A percentile compares a stretch with the other conserved stretches of the same genome.
These are phyloP conservation scores for Yamadazyma paraphyllophila DNA, from an alignment of 805 yeast genomes.

Conservation along the genomic window DNA sequence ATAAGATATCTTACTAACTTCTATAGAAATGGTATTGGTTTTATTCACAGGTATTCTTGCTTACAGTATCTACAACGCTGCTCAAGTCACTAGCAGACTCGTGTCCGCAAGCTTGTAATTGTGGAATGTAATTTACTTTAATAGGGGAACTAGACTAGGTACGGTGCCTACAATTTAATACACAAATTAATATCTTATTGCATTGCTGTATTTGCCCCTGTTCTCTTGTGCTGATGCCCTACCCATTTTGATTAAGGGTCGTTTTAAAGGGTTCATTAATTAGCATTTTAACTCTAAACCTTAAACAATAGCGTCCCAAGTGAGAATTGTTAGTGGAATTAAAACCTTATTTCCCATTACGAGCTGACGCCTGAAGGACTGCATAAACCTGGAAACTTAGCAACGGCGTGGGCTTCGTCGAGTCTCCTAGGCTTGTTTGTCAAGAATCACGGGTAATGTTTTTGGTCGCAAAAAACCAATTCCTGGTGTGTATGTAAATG, in stretches of 20 bases:
- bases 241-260: background rate
- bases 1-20: conserved; percentile 4
- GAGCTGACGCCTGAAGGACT: too few species aligned
- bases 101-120: background rate
- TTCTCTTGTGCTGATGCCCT: background rate
- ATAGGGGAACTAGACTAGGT: background rate
- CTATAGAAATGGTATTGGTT: conserved; percentile 7
- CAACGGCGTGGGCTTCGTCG: too few species aligned
- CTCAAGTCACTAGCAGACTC: conserved; percentile 4
- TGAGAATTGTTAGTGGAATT: background rate
- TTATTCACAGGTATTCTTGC: conserved; percentile 4
- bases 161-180: too few species aligned
- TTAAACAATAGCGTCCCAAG: background rate
- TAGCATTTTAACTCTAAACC: background rate
- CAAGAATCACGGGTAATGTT: too few species aligned
- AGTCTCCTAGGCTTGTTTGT: too few species aligned
- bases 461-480: too few species aligned
- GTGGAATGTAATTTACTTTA: background rate
- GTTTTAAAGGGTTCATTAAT: background rate
- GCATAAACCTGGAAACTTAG: too few species aligned
- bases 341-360: too few species aligned
- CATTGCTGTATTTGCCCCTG: background rate
- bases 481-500: background rate
- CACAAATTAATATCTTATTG: too few species aligned
- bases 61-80: conserved; percentile 7